phyloP scores from a whole-genome alignment of 306 rosid genomes.

The Citrullus colocynthis region DNA sequence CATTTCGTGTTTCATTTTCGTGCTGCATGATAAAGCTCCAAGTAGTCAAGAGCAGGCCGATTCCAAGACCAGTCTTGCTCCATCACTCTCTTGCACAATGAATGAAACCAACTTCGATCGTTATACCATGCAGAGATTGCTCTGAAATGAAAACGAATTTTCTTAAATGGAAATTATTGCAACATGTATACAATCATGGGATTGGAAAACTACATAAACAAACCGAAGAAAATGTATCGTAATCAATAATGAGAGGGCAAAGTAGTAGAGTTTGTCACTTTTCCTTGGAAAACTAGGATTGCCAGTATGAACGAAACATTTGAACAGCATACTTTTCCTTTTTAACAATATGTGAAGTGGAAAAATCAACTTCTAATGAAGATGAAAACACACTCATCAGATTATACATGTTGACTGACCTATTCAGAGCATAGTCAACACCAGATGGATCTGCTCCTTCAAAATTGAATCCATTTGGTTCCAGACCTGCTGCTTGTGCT shows the following conservation, averaged over 20 bases:
- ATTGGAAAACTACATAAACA: background rate
- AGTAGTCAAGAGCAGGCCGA: constrained; percentile 83
- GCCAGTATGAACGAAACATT: background rate
- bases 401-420: constrained; percentile 27
- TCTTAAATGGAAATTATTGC: background rate
- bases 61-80: constrained; percentile 99
- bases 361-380: background rate
- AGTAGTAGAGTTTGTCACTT: background rate
- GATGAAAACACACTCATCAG: background rate
- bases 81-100: constrained; percentile 79
- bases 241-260: background rate
- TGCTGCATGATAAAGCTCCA: constrained; percentile 94
- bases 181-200: background rate
- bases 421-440: constrained; percentile 83
- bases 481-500: constrained; percentile 67
- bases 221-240: background rate
- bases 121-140: constrained; percentile 83
- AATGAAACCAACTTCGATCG: constrained; percentile 67
- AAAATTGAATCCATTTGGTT: constrained; percentile 83
- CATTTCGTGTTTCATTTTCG: constrained; percentile 29
- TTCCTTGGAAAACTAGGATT: background rate
- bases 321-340: background rate
- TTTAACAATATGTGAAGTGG: too few relatives aligned
- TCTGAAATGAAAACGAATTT: constrained; percentile 26
- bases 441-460: constrained; percentile 86